Base-by-base conservation (phyloP, 495 filamentous ascomycete genomes). In the Aspergillus olivimuriae region DNA sequence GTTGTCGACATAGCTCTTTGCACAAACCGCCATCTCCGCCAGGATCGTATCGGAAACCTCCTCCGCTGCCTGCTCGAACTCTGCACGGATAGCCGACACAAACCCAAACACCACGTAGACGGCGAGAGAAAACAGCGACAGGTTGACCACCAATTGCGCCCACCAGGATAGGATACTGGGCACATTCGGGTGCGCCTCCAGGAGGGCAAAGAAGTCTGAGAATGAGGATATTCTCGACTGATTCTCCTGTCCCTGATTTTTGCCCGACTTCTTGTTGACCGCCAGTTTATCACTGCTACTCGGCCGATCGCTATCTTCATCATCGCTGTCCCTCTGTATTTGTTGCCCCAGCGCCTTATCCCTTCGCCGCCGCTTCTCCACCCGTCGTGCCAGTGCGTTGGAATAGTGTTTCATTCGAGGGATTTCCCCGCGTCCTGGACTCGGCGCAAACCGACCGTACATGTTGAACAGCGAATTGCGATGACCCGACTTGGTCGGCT, bases 121-220 rank as follows among this genome's bases (percentile, higher is more conserved):
- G 8, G 80, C 69, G 8, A 80, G 62, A 31, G 74, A 66, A 8
- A 87, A 75, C 4, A 95, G 67, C 47, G 84, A 73, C 46, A 86
- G 47, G 56, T 95, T 96, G 55, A 95, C 81, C 7, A 76, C 61
- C 31, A 96, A 72, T 48, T 91, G 86, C 10, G 88, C 67, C 76
- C 90, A 98, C 61, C 78, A 84, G 20, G 88, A 89, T 16, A 96
- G 68, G 39, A 94, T 85, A 41, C 82, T 76, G 4, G 92, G 92
- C n/a, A 95, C 77, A 50, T 82, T 78, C 0, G 89, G 90, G 56
- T 95, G 86, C 31, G 76, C 75, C 49, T 85, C 85, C 46, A 95
- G 66, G 39, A 81, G 78, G 15, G 76, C 68, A 26, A 91, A 77
- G 50, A 88, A 70, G 11, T 73, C 62, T 18, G 68, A 68, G 38